Conservation (phyloP, 352 stramenopile species). For the Phytophthora cajani region DNA sequence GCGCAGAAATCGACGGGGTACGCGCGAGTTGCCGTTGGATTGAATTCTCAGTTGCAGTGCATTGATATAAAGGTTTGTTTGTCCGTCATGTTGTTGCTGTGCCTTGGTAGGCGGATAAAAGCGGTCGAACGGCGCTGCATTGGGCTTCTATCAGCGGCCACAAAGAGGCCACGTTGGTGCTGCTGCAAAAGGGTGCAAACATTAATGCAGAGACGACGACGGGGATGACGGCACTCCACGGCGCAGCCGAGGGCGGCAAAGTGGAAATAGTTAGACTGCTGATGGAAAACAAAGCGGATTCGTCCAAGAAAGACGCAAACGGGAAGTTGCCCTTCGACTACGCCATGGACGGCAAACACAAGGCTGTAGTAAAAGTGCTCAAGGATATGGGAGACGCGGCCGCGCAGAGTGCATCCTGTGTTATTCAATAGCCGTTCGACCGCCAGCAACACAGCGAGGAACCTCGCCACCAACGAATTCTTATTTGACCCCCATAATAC, state of each 20-base stretch:
- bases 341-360: conserved; percentile 93
- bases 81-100: conserved; percentile 8
- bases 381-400: conserved; percentile 94
- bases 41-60: background rate
- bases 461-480: conserved; percentile 18
- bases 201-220: conserved; percentile 92
- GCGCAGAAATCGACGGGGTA: conserved; percentile 88
- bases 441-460: conserved; percentile 19
- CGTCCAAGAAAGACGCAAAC: conserved; percentile 87
- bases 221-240: conserved; percentile 90
- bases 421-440: conserved; percentile 68
- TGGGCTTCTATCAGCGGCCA: conserved; percentile 94
- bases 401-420: conserved; percentile 84
- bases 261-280: conserved; percentile 92
- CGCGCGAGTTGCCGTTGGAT: conserved; percentile 8
- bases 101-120: conserved; percentile 87
- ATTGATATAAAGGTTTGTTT: conserved; percentile 14
- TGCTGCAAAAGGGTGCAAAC: conserved; percentile 86
- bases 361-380: conserved; percentile 90
- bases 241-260: conserved; percentile 90
- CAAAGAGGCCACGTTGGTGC: conserved; percentile 87
- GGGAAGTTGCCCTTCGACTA: conserved; percentile 93
- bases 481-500: conserved; percentile 48
- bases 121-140: conserved; percentile 91
- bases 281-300: conserved; percentile 92